Evolutionary conservation across 192 early-diverging fungal genomes (phyloP).

Genomic region (Linnemannia exigua): DNA sequence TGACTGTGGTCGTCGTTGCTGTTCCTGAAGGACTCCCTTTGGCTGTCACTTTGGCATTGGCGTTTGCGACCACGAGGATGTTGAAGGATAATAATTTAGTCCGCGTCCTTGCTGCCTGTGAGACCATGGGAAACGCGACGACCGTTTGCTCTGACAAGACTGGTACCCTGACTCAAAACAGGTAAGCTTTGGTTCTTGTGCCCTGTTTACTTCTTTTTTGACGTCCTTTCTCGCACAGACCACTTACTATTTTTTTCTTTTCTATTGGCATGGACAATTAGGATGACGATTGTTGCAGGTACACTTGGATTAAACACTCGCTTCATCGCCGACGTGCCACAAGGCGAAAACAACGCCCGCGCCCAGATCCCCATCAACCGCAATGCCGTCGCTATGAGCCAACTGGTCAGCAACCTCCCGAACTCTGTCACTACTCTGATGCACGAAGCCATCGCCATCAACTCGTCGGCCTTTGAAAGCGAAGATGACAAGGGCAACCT

Average conservation of each 20-base stretch:
- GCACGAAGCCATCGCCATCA: conserved; percentile 83
- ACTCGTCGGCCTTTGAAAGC: conserved; percentile 83
- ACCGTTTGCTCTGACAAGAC: conserved; percentile 99
- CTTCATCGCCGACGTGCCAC: conserved; percentile 41
- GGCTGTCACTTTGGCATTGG: conserved; percentile 96
- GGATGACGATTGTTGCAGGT: conserved; percentile 96
- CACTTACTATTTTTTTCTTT: background rate
- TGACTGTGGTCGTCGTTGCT: conserved; percentile 97
- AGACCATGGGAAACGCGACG: conserved; percentile 99
- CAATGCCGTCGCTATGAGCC: conserved; percentile 54
- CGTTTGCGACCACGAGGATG: conserved; percentile 96
- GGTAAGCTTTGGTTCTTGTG: conserved; percentile 23
- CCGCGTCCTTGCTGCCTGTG: conserved; percentile 95
- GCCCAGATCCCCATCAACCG: conserved; percentile 55
- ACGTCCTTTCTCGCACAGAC: too few species aligned
- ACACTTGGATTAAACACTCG: conserved; percentile 82
- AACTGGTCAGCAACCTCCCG: conserved; percentile 63
- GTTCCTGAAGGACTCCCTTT: conserved; percentile 98
- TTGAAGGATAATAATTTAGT: conserved; percentile 98
- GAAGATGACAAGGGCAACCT: conserved; percentile 60
- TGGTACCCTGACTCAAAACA: conserved; percentile 97
- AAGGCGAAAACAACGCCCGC: conserved; percentile 58
- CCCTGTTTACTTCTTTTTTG: too few species aligned
- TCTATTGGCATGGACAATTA: background rate
- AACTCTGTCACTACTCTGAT: conserved; percentile 62